These are phyloP conservation scores for Penicillium griseofulvum DNA, from an alignment of 2,329 filamentous ascomycete species.

Conservation along the genomic window DNA sequence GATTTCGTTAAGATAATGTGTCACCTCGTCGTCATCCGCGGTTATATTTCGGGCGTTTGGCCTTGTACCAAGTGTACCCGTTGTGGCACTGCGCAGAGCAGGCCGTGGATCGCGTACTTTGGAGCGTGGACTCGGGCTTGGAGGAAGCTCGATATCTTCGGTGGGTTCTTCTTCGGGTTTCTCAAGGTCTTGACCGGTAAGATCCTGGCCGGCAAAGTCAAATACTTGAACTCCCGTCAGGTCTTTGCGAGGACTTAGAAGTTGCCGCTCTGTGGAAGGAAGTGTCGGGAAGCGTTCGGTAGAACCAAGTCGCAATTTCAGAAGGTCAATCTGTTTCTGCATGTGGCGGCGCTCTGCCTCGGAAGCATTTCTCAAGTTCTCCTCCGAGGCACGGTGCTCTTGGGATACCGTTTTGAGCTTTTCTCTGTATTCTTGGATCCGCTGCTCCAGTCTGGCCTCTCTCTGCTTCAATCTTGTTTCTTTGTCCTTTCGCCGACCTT, in stretches of 20 bases:
- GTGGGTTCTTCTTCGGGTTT: conserved; percentile 26
- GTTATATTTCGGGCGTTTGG: conserved; percentile 23
- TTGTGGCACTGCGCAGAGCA: conserved; percentile 12
- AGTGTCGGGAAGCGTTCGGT: conserved; percentile 27
- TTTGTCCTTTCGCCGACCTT: conserved; percentile 43
- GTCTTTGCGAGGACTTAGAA: conserved; percentile 30
- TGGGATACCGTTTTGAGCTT: conserved; percentile 36
- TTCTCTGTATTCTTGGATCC: conserved; percentile 43
- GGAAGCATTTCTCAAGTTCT: conserved; percentile 33
- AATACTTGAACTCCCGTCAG: conserved; percentile 30
- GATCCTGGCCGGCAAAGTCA: conserved; percentile 18
- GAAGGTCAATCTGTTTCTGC: conserved; percentile 38
- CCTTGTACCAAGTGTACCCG: conserved; percentile 24
- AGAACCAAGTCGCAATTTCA: conserved; percentile 33
- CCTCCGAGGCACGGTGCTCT: conserved; percentile 38
- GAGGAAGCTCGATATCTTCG: conserved; percentile 32
- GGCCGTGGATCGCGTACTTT: conserved; percentile 28
- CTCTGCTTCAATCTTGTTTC: conserved; percentile 43
- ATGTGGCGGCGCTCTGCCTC: conserved; percentile 40
- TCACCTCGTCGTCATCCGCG: conserved; percentile 30
- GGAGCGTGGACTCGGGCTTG: conserved; percentile 36
- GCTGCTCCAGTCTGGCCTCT: conserved; percentile 39
- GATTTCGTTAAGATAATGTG: conserved; percentile 22
- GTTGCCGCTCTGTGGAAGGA: conserved; percentile 19
- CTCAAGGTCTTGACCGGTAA: conserved; percentile 21